Conservation (phyloP, 306 rosid genomes). For the Glycyrrhiza uralensis region DNA sequence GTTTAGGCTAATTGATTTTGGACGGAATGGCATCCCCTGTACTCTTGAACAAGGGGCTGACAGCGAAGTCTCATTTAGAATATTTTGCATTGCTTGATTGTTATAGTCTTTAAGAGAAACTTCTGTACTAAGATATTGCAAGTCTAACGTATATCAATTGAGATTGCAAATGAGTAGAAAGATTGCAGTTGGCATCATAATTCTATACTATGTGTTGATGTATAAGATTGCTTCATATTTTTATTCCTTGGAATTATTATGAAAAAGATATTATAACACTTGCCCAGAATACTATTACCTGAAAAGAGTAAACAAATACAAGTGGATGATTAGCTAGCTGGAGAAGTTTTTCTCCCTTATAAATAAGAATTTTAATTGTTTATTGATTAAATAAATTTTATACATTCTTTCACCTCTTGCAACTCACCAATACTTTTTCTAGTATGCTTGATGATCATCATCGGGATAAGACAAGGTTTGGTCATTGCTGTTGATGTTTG, state of each 20-base stretch:
- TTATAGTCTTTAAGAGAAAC: slow-evolving; percentile 1
- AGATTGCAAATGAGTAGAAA: not conserved
- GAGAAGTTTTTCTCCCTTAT: not conserved
- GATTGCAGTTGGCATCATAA: not conserved
- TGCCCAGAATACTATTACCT: not conserved
- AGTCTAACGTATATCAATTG: not conserved
- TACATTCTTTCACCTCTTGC: not conserved
- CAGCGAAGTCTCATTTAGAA: not conserved
- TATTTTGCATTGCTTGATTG: not conserved
- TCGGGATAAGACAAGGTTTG: not conserved
- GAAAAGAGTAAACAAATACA: not conserved
- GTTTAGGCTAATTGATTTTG: too few species aligned
- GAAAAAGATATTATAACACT: not conserved
- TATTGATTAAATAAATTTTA: not conserved
- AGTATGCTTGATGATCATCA: not conserved
- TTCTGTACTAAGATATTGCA: not conserved
- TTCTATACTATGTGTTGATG: not conserved
- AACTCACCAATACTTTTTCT: slow-evolving; percentile 15
- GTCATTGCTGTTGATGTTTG: not conserved
- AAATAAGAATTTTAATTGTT: not conserved
- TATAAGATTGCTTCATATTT: not conserved
- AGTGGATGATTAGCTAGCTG: not conserved
- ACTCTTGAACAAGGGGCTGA: not conserved
- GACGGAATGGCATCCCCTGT: too few species aligned
- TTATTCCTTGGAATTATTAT: not conserved